Base-by-base conservation (phyloP, 495 filamentous ascomycete genomes). In the Aspergillus saccharolyticus region DNA sequence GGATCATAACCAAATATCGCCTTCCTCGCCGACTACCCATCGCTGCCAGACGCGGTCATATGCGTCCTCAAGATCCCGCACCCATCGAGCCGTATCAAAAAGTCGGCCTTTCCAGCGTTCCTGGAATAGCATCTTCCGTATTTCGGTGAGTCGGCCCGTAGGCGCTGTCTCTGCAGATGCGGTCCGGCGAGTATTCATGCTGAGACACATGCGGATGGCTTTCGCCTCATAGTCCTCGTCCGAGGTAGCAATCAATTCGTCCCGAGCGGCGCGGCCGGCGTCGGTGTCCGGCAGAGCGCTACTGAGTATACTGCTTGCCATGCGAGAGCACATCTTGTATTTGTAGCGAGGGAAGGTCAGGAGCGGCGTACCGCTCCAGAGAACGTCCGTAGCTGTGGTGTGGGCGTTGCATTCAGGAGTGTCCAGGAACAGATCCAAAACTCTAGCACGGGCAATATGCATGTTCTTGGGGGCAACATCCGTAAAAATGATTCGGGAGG, bases 301-400 rank as follows among this genome's bases (percentile, higher is more conserved):
- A 58, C 82, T 87, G 14, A 98, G 78, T 61, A 98, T 97, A 15
- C 89, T 93, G 42, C 92, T 92, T 19, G 94, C 94, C 89, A 98
- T 97, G 51, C 95, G 85, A 44, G 90, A 95, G 72, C 95, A 97
- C 94, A 99, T 99, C 76, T 99, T 99, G 70, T 97, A 96, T 53
- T 85, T 81, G 71, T 97, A 94, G 28, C 93, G 83, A n/a, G 92
- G 91, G n/a, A 92, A 79, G 0, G 94, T 99, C 53, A 97, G 76
- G 52, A 99, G 78, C 33, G 94, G 94, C 6, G 95, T 99, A 52
- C 90, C 91, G 46, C 88, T 92, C 94, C 94, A 99, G 19, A 97
- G 78, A 9, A 97, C 87, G 66, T 99, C 94, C 5, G 94, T 96
- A 8, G 94, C 93, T 0, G 94, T 99, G 18, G 95, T 99, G 73